Evolutionary conservation across 495 filamentous ascomycete genomes (phyloP).

Genomic region (Tuber calosporum): DNA sequence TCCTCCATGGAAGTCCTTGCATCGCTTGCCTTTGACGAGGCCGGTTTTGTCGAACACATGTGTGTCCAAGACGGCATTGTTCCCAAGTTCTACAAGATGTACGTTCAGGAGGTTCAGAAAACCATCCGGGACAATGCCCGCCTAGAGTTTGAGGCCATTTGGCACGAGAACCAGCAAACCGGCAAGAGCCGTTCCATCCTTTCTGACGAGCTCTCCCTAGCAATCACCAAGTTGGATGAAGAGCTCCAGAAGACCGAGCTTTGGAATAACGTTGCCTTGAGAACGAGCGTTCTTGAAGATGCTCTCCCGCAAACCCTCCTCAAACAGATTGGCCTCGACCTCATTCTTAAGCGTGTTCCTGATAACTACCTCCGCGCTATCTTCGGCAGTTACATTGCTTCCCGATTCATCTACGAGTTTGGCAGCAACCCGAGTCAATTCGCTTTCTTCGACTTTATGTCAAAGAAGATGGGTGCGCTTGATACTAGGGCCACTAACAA

Average conservation of each 20-base stretch:
- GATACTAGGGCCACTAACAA: neutral
- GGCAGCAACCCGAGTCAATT: conserved; percentile 91
- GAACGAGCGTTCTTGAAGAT: conserved; percentile 70
- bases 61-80: conserved; percentile 74
- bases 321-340: conserved; percentile 81
- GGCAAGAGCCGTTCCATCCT: conserved; percentile 71
- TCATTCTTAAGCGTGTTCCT: conserved; percentile 78
- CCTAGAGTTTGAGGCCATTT: conserved; percentile 96
- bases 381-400: conserved; percentile 91
- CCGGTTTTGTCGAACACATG: conserved; percentile 85
- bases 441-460: conserved; percentile 85
- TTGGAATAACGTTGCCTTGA: conserved; percentile 75
- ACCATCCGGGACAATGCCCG: conserved; percentile 82
- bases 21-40: conserved; percentile 85
- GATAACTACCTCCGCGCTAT: conserved; percentile 89
- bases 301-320: conserved; percentile 78
- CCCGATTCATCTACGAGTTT: conserved; percentile 89
- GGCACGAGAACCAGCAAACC: conserved; percentile 82
- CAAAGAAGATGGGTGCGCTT: conserved; percentile 27
- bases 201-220: conserved; percentile 77
- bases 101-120: conserved; percentile 84
- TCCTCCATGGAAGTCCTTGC: conserved; percentile 94
- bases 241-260: conserved; percentile 87
- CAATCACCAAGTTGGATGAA: conserved; percentile 91
- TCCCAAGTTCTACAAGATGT: conserved; percentile 83